A percentile compares a stretch with the other conserved stretches of the same genome.
Conservation (phyloP, 2,329 filamentous ascomycete species). For the Amphichorda felina region DNA sequence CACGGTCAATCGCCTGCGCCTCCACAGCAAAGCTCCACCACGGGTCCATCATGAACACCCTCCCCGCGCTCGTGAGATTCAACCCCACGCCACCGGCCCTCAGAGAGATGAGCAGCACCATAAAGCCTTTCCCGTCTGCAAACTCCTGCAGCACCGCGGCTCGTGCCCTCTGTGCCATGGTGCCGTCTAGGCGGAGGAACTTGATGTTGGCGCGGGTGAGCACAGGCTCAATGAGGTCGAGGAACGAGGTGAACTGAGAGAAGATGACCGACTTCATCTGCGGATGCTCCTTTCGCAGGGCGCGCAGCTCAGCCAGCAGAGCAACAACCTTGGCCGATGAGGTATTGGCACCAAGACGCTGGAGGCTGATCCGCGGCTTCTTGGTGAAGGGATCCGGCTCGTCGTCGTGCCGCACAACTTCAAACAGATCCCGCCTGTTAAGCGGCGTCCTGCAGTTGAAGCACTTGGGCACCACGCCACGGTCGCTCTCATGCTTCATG, state of each 20-base stretch:
- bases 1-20: constrained; percentile 92
- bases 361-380: constrained; percentile 44
- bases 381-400: constrained; percentile 31
- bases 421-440: constrained; percentile 76
- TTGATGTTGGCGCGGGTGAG: constrained; percentile 60
- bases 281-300: constrained; percentile 52
- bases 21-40: constrained; percentile 99
- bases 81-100: constrained; percentile 87
- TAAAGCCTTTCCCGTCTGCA: constrained; percentile 43
- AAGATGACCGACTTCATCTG: constrained; percentile 84
- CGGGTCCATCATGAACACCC: constrained; percentile 98
- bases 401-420: constrained; percentile 73
- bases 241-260: constrained; percentile 93
- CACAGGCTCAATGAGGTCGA: constrained; percentile 80
- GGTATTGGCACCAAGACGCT: constrained; percentile 46
- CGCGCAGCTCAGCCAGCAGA: constrained; percentile 63
- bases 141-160: constrained; percentile 71
- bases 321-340: constrained; percentile 85
- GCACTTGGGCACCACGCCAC: constrained; percentile 65
- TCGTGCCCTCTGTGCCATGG: constrained; percentile 76
- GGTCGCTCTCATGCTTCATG: constrained; percentile 75
- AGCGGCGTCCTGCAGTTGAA: constrained; percentile 84
- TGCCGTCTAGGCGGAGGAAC: constrained; percentile 82
- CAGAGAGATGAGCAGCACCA: constrained; percentile 71
- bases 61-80: constrained; percentile 78